A percentile compares a stretch with the other conserved stretches of the same genome.
Evolutionary conservation across 371 early-diverging fungal genomes (phyloP).

Genomic region (Funneliformis caledonium): DNA sequence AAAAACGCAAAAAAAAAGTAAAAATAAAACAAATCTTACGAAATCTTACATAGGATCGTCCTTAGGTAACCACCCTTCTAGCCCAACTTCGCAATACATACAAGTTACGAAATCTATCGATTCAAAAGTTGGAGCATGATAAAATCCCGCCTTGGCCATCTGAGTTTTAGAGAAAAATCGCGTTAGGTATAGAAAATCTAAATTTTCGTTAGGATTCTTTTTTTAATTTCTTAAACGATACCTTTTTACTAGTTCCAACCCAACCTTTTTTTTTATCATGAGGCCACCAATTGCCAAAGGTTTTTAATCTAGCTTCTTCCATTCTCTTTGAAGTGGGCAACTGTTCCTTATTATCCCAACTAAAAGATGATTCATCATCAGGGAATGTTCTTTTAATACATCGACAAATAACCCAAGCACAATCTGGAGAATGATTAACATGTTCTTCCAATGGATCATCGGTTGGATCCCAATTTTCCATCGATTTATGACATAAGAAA

Average conservation of each 20-base stretch:
- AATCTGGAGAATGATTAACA: constrained; percentile 40
- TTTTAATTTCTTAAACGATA: background rate
- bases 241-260: constrained; percentile 46
- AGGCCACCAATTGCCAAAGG: constrained; percentile 53
- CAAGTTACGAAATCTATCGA: constrained; percentile 49
- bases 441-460: constrained; percentile 48
- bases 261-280: constrained; percentile 46
- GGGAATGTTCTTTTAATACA: constrained; percentile 29
- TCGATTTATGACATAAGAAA: constrained; percentile 47
- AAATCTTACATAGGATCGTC: constrained; percentile 50
- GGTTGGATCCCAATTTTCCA: constrained; percentile 44
- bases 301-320: constrained; percentile 46
- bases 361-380: constrained; percentile 41
- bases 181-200: background rate
- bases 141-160: constrained; percentile 58
- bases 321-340: constrained; percentile 47
- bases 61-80: constrained; percentile 55
- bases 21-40: background rate
- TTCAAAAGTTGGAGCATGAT: constrained; percentile 48
- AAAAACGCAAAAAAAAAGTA: background rate
- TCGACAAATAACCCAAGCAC: constrained; percentile 46
- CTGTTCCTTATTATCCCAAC: constrained; percentile 40
- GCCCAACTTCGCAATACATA: constrained; percentile 48
- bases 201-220: background rate
- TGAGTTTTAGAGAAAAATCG: constrained; percentile 25